Conservation (phyloP, 768 basidiomycete species). For the Tulasnella calospora region DNA sequence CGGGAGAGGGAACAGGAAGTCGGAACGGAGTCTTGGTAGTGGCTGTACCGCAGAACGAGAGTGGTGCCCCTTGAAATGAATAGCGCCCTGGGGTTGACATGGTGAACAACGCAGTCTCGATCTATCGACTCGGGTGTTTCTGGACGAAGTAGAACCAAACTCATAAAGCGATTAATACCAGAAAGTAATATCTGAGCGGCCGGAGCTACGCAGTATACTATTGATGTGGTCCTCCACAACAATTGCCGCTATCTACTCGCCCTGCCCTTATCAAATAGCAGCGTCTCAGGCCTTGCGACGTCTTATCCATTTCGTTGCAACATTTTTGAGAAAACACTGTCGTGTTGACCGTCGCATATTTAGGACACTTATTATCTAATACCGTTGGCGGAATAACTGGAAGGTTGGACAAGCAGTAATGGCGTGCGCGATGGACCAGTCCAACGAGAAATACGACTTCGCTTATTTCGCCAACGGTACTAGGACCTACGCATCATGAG, state of each 20-base stretch:
- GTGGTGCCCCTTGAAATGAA: background rate
- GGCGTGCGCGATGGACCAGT: too few relatives aligned
- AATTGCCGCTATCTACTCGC: background rate
- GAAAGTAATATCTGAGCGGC: too few relatives aligned
- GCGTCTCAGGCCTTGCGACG: background rate
- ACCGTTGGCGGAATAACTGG: background rate
- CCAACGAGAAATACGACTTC: background rate
- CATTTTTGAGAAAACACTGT: background rate
- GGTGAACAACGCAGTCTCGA: too few relatives aligned
- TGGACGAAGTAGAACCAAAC: too few relatives aligned
- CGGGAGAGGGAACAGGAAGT: conserved; percentile 48
- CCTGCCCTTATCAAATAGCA: conserved; percentile 12
- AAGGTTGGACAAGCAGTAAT: background rate
- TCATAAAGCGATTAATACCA: too few relatives aligned
- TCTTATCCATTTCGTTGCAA: background rate
- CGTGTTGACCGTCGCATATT: background rate
- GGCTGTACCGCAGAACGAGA: conserved; percentile 12
- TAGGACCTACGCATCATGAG: background rate
- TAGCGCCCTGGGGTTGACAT: too few relatives aligned
- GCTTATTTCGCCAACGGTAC: background rate
- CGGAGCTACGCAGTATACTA: background rate
- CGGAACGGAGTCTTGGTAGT: conserved; percentile 16
- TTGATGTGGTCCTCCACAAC: background rate
- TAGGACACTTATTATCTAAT: background rate
- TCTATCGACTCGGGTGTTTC: too few relatives aligned